Evolutionary conservation across 768 basidiomycete species (phyloP), one percentile per base, ranked within the genome.

Genomic region (Termitomyces sp.): DNA sequence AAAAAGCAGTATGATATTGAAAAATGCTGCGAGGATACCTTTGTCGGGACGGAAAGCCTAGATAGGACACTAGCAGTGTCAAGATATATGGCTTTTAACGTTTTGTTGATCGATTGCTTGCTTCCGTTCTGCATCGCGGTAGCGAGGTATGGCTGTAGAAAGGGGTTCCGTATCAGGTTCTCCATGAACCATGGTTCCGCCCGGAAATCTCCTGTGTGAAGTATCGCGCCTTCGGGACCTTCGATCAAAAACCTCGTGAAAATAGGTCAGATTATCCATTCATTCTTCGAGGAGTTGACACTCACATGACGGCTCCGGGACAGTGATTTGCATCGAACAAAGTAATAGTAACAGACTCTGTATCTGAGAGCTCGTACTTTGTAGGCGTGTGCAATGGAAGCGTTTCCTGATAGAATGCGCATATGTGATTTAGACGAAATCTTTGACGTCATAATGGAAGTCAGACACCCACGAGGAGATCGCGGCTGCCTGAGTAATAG

Each of bases 121-220:
- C 27, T 44, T 25, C 49, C 39, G 12, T 41, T 39, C 48, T 54
- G 46, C 37, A 47, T 23, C 1, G 48, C 53, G 40, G 70, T 53
- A 34, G 79, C 74, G 8, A 96, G 67, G 63, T 91, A 97, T 8
- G 82, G 81, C 58, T 85, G 81, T 14, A 97, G 74, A 61, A 81
- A 81, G 0, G 88, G 87, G 63, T 93, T 91, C 25, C 81, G 80
- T 25, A 68, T 71, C 1, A 98, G 70, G 3, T 79, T 77, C 8
- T 88, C 79, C 23, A 98, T 68, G 63, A 91, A 89, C 77, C 83
- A 86, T 1, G 85, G 80, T 66, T 99, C 96, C 1, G 91, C 91
- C 35, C 96, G 83, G 54, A 98, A 79, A 68, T 99, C 96, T 34
- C 96, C 96, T 0, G 96, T 98, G 65, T 97, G 94, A 10, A 99